phyloP scores from a whole-genome alignment of 805 yeast genomes.

The Candida chilensis region DNA sequence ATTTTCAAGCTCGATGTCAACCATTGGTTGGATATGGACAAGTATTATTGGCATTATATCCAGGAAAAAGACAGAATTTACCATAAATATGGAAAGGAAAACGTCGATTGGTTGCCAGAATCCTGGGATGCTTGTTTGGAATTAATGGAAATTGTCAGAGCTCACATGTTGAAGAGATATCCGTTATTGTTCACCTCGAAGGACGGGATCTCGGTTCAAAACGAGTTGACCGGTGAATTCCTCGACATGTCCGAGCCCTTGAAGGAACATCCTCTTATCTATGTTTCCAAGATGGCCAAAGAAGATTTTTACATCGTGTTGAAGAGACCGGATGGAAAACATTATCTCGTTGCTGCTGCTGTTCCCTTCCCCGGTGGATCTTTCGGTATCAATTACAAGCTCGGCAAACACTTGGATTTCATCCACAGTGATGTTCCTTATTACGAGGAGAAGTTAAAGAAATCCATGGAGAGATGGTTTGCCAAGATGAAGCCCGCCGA shows the following conservation, averaged over 20 bases:
- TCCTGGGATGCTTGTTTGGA: constrained; percentile 53
- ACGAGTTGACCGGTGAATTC: constrained; percentile 53
- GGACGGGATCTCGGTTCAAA: constrained; percentile 44
- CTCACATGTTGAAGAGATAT: constrained; percentile 52
- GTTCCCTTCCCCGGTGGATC: constrained; percentile 79
- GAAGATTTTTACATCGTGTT: constrained; percentile 65
- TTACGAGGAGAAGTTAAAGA: constrained; percentile 53
- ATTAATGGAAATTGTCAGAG: constrained; percentile 52
- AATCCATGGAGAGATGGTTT: constrained; percentile 71
- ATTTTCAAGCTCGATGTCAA: constrained; percentile 63
- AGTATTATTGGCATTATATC: constrained; percentile 59
- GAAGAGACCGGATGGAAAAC: constrained; percentile 45
- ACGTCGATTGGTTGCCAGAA: constrained; percentile 60
- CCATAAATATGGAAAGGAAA: constrained; percentile 48
- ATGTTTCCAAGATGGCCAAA: constrained; percentile 61
- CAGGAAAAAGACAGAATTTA: constrained; percentile 53
- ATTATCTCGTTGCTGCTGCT: constrained; percentile 63
- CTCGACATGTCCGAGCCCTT: constrained; percentile 53
- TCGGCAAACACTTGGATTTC: constrained; percentile 53
- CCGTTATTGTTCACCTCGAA: constrained; percentile 49
- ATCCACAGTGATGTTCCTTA: constrained; percentile 67
- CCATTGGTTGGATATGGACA: constrained; percentile 78
- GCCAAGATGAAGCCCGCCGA: constrained; percentile 48
- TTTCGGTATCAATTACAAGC: constrained; percentile 49
- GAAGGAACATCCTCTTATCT: constrained; percentile 54